Conservation (phyloP, 805 yeast genomes). For the Blastobotrys americana region DNA sequence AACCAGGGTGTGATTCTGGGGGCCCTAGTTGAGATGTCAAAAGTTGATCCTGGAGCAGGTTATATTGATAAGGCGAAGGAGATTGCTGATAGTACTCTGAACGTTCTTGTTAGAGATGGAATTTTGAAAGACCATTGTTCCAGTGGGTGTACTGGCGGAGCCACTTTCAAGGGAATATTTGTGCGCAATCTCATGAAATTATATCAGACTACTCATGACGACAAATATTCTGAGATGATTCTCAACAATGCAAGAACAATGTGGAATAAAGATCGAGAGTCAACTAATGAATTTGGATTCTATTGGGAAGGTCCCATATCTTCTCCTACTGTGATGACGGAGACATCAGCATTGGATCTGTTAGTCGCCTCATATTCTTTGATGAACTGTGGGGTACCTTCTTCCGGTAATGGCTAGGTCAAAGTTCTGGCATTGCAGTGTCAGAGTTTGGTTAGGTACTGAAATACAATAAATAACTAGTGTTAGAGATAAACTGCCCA, state of each 20-base stretch:
- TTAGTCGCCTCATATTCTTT: not conserved
- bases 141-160: slow-evolving; percentile 5
- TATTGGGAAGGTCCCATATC: slow-evolving; percentile 9
- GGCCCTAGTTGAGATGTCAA: slow-evolving; percentile 10
- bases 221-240: not conserved
- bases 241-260: slow-evolving; percentile 3
- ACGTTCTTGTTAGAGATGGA: slow-evolving; percentile 5
- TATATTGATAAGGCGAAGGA: slow-evolving; percentile 8
- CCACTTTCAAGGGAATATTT: slow-evolving; percentile 13
- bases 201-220: not conserved
- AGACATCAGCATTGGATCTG: not conserved
- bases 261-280: slow-evolving; percentile 4
- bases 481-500: no score
- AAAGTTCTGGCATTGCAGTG: no score
- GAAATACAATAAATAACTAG: no score
- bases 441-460: no score
- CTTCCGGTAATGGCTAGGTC: no score
- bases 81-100: slow-evolving; percentile 9
- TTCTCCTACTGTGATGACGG: not conserved
- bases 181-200: slow-evolving; percentile 10
- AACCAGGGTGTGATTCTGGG: slow-evolving; percentile 17
- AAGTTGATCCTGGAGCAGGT: slow-evolving; percentile 1
- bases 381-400: no score
- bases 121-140: slow-evolving; percentile 12
- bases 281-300: slow-evolving; percentile 2